Evolutionary conservation across 169 alveolate species (phyloP), one percentile per base, ranked within the genome.

Genomic region (Plasmodium malariae): DNA sequence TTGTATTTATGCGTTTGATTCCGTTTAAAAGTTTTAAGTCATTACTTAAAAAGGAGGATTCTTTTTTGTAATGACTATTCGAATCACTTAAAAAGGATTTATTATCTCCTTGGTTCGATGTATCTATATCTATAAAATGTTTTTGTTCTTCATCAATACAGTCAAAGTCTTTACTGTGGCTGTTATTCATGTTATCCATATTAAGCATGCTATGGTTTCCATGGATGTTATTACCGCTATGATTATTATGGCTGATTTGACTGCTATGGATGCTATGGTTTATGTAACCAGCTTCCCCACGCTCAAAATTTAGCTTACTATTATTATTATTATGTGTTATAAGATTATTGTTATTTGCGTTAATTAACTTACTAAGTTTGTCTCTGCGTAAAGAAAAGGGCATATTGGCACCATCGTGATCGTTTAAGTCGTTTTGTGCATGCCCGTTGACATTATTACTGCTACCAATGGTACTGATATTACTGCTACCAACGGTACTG

Each of bases 381-480:
- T 74, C 72, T 59, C 57, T 57, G 19, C 48, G 74, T 34, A 57
- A 34, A 17, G 57, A 24, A 2, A 74, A n/a, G 26, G 63, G 17
- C 3, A 40, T 17, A 69, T 21, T 57, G 19, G n/a, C 49, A 24
- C 37, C 60, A 2, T 55, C 67, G 14, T 74, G 65, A 2, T 63
- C 89, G 55, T 40, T 62, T 14, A 78, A 26, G 3, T 62, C 72
- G 48, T 40, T 78, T 62, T 78, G 67, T 26, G 67, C 40, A 32
- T 36, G n/a, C n/a, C n/a, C n/a, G n/a, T n/a, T n/a, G n/a, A n/a
- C n/a, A n/a, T n/a, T n/a, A n/a, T n/a, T n/a, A n/a, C n/a, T n/a
- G n/a, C n/a, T n/a, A n/a, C n/a, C n/a, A n/a, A n/a, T n/a, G n/a
- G n/a, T n/a, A n/a, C n/a, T n/a, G n/a, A n/a, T n/a, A n/a, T n/a